Base-by-base conservation (phyloP, 1,139 yeast species). In the Trichomonascaceae sp. region DNA sequence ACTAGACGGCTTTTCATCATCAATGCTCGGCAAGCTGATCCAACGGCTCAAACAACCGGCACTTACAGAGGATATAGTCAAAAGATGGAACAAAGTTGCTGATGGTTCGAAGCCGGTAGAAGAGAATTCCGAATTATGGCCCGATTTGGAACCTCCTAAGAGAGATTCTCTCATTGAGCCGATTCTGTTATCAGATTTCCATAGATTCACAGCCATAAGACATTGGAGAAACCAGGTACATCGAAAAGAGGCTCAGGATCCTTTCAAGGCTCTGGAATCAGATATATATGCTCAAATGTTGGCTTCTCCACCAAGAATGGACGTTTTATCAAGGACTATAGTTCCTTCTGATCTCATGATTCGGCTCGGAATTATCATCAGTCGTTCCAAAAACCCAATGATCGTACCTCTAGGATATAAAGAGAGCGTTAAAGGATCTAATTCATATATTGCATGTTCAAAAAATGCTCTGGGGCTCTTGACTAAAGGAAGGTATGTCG, bases 271-370 rank as follows among this genome's bases (percentile, higher is more conserved):
- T 12, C 32, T 49, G 30, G 43, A 32, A 18, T 36, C 43, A 10
- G 69, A 67, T 49, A 54, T 66, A 1, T 66, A 58, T 54, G 70
- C 67, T 1, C 59, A 62, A 18, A 53, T 70, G 20, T 63, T 70
- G 10, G 66, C 67, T 1, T 63, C 70, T 1, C 60, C 64, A 18
- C 58, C 66, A 15, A 60, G 70, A 45, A 60, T 61, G 63, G 72
- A 69, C 43, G 53, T 54, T 4, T 41, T 58, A 3, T 57, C 66
- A 3, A 55, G 66, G 6, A 55, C 61, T 6, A 39, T 59, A 1
- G 53, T 63, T 19, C 73, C 73, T 0, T 53, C 63, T 1, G 63
- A 66, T 19, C 47, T 68, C 47, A 49, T 68, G 57, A 52, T 60
- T 24, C 62, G 60, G 39, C 17, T 68, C 1, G 71, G 70, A 10